Evolutionary conservation across 805 yeast species (phyloP).

Genomic region (Komagataella mondaviorum): DNA sequence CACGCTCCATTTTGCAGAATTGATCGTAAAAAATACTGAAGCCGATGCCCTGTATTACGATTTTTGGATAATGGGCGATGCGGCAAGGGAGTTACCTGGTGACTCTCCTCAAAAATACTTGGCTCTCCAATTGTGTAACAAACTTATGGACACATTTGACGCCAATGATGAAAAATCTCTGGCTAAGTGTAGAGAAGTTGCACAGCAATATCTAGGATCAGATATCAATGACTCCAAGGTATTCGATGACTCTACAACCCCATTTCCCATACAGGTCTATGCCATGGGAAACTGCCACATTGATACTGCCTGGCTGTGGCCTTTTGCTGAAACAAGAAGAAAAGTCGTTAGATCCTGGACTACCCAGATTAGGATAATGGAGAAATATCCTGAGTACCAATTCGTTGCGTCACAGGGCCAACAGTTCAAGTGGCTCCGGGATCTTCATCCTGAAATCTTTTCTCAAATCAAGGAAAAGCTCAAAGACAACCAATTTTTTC

Average conservation of each 20-base stretch:
- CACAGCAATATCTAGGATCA: conserved; percentile 49
- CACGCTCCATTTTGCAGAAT: conserved; percentile 53
- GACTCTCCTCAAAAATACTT: conserved; percentile 72
- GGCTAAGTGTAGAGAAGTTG: conserved; percentile 49
- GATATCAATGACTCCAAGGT: conserved; percentile 56
- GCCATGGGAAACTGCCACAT: conserved; percentile 94
- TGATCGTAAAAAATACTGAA: conserved; percentile 66
- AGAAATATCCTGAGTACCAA: conserved; percentile 81
- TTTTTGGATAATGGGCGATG: conserved; percentile 82
- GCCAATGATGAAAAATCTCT: conserved; percentile 47
- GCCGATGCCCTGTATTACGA: conserved; percentile 73
- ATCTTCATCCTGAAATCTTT: conserved; percentile 78
- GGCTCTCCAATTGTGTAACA: conserved; percentile 69
- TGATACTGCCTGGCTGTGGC: conserved; percentile 99
- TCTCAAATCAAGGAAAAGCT: conserved; percentile 51
- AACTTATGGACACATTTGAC: conserved; percentile 77
- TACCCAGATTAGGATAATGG: conserved; percentile 74
- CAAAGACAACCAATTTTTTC: conserved; percentile 63
- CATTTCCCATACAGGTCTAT: conserved; percentile 42
- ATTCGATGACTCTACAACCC: conserved; percentile 26
- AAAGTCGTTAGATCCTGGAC: conserved; percentile 94
- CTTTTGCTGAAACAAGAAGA: conserved; percentile 92
- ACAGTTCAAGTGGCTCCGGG: conserved; percentile 83
- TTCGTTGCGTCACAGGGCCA: conserved; percentile 96
- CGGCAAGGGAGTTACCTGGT: conserved; percentile 73